phyloP scores from a whole-genome alignment of 2,329 filamentous ascomycete species.

The Chaetomium sp. region DNA sequence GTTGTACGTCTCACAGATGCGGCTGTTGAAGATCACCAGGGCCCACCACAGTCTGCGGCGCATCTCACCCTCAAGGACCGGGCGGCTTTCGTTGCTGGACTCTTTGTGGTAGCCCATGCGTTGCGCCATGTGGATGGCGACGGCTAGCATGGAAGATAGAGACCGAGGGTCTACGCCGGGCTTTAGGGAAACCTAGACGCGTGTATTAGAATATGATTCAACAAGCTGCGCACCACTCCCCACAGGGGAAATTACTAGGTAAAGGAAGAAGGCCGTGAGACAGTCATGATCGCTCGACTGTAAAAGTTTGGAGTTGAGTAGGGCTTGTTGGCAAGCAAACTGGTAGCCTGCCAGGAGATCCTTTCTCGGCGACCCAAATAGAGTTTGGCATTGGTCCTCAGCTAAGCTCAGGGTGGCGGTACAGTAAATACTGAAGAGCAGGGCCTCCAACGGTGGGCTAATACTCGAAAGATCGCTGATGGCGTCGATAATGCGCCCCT shows the following conservation, averaged over 20 bases:
- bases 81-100: slow-evolving; percentile 34
- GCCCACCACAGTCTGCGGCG: slow-evolving; percentile 65
- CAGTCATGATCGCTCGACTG: slow-evolving; percentile 54
- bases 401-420: slow-evolving; percentile 47
- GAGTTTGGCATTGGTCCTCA: slow-evolving; percentile 45
- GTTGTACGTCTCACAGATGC: slow-evolving; percentile 55
- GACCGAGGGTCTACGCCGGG: slow-evolving; percentile 51
- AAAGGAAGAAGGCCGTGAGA: slow-evolving; percentile 59
- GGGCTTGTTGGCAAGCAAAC: slow-evolving; percentile 54
- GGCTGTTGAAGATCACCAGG: slow-evolving; percentile 58
- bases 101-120: slow-evolving; percentile 60
- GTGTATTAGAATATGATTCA: background rate
- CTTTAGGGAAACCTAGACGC: slow-evolving; percentile 50
- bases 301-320: slow-evolving; percentile 54
- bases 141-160: slow-evolving; percentile 53
- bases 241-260: slow-evolving; percentile 49
- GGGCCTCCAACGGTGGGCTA: slow-evolving; percentile 49
- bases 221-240: background rate
- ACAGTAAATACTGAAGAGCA: slow-evolving; percentile 59
- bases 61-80: slow-evolving; percentile 58
- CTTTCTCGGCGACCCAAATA: slow-evolving; percentile 47
- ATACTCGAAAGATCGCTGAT: slow-evolving; percentile 46
- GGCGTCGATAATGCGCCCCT: slow-evolving; percentile 55
- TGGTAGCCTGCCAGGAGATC: slow-evolving; percentile 49
- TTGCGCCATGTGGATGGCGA: slow-evolving; percentile 59